Evolutionary conservation across 2,329 filamentous ascomycete species (phyloP).

Genomic region (Trichoderma sp.): DNA sequence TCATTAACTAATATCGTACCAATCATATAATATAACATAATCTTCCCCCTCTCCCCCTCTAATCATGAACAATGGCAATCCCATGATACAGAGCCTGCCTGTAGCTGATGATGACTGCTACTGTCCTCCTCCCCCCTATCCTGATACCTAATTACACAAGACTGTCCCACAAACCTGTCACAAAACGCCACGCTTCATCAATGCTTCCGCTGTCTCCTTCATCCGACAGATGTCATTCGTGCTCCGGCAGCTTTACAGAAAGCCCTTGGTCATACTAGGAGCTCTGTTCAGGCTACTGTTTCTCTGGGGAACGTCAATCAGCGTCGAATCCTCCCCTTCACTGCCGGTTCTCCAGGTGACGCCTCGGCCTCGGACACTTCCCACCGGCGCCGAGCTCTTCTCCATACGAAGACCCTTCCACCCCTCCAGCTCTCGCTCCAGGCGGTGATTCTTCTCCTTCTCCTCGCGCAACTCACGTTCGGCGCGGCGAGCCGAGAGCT

Average conservation of each 20-base stretch:
- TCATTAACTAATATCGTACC: conserved; percentile 20
- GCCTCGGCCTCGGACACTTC: conserved; percentile 37
- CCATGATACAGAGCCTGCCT: conserved; percentile 17
- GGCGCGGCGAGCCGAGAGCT: conserved; percentile 77
- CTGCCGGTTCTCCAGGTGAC: conserved; percentile 35
- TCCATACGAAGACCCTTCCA: conserved; percentile 76
- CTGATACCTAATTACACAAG: conserved; percentile 12
- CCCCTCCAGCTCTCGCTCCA: conserved; percentile 86
- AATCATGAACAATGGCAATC: conserved; percentile 16
- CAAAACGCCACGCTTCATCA: conserved; percentile 17
- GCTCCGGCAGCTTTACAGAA: conserved; percentile 48
- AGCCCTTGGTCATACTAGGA: conserved; percentile 74
- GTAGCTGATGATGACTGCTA: neutral
- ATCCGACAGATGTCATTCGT: neutral
- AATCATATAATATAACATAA: conserved; percentile 20
- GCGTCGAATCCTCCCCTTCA: conserved; percentile 39
- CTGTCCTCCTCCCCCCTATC: neutral
- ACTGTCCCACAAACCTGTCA: conserved; percentile 3
- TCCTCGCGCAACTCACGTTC: conserved; percentile 90
- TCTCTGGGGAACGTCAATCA: conserved; percentile 57
- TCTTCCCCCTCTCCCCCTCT: conserved; percentile 9
- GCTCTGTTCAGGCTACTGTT: conserved; percentile 63
- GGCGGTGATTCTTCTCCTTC: conserved; percentile 70
- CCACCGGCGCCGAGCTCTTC: conserved; percentile 51
- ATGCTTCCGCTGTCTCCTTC: neutral